Conservation (phyloP, 306 rosid genomes). For the Malus asiatica region DNA sequence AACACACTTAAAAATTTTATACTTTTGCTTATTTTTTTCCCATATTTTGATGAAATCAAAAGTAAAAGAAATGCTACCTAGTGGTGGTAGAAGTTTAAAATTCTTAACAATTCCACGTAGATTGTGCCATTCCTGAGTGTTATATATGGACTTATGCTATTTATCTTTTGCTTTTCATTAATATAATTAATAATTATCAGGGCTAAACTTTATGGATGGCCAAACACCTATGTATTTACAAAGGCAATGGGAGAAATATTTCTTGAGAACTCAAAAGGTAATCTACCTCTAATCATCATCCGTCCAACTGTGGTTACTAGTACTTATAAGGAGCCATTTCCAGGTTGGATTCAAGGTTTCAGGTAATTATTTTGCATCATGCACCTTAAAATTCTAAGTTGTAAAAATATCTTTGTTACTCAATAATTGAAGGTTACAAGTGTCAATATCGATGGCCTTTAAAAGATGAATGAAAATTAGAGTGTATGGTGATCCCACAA, state of each 20-base stretch:
- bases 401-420: background rate
- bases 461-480: background rate
- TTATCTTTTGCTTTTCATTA: background rate
- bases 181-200: background rate
- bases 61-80: background rate
- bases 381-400: background rate
- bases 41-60: background rate
- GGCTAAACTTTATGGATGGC: conserved; percentile 40
- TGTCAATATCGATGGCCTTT: background rate
- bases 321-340: conserved; percentile 26
- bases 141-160: background rate
- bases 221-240: conserved; percentile 32
- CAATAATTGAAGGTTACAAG: background rate
- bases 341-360: conserved; percentile 39
- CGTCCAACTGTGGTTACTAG: conserved; percentile 19
- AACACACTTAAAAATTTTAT: background rate
- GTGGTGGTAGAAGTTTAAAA: background rate
- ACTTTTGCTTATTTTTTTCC: background rate
- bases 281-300: conserved; percentile 16
- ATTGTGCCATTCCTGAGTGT: background rate
- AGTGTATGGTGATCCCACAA: background rate
- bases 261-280: background rate
- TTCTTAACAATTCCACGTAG: background rate
- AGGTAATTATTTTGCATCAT: conserved; percentile 14
- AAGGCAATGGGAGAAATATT: conserved; percentile 49